Base-by-base conservation (phyloP, 306 rosid species). In the Quercus robur region DNA sequence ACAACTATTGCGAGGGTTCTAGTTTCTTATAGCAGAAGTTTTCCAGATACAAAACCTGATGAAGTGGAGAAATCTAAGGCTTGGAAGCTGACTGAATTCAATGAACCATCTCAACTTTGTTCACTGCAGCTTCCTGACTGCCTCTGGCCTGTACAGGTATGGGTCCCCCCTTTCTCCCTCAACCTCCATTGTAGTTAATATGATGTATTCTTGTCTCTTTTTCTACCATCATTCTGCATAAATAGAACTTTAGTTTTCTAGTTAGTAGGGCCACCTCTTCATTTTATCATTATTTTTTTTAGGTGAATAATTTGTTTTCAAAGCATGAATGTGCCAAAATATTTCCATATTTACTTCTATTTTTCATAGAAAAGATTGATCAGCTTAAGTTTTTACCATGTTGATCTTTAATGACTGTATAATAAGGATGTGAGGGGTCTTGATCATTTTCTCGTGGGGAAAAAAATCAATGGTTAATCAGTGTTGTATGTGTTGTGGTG, bases 71-170 rank as follows among this genome's bases (percentile, higher is more conserved):
- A 95, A 88, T 91, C 96, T 75, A 93, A 91, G 89, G 88, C 87
- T 66, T 91, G 96, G 97, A 95, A 93, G 85, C 84, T 79, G 81
- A 90, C 97, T 11, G 99, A 95, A 84, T 89, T 95, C 79, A 85
- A 81, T 70, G 97, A 95, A 82, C 75, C 80, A 31, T 82, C 97
- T 73, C 97, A 90, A 64, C 93, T 97, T 87, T 93, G 97, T 69
- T 85, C 97, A 55, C 82, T 88, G 87, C 90, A 87, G 85, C 97
- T 95, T 38, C 93, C 94, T 25, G 99, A 95, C 80, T 89, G 79
- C 86, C 83, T 91, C 80, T 82, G 91, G 54, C 85, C 93, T 71
- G 85, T 77, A 85, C 89, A 89, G 99, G 99, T 95, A 93, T 69
- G 74, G 38, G 49, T 68, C 46, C 46, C 46, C 46, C 46, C 10